A percentile compares a stretch with the other conserved stretches of the same genome.
These are phyloP conservation scores for Thalassia testudinum DNA, from an alignment of 116 monocot species.

Conservation along the genomic window DNA sequence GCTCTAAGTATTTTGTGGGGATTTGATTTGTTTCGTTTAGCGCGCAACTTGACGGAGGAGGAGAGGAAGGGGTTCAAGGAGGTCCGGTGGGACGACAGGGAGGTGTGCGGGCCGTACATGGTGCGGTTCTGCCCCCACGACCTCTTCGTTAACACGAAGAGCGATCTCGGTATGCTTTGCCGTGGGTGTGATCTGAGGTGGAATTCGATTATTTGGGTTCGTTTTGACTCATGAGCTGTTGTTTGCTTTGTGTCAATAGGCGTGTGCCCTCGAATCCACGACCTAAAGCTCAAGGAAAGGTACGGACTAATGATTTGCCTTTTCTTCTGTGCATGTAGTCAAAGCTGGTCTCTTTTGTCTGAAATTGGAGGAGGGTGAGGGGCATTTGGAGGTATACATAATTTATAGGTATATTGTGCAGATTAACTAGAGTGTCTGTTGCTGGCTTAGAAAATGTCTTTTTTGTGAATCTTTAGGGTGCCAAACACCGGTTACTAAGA, in stretches of 20 bases:
- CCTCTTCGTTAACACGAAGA: constrained; percentile 95
- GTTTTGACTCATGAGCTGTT: background rate
- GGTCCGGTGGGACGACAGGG: constrained; percentile 84
- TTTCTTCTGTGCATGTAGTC: too few relatives aligned
- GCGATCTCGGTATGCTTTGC: constrained; percentile 64
- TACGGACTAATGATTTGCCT: too few relatives aligned
- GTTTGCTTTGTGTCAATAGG: constrained; percentile 17
- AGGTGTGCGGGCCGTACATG: constrained; percentile 83
- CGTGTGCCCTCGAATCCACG: constrained; percentile 76
- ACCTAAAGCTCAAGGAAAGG: constrained; percentile 94
- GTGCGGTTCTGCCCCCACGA: constrained; percentile 94
- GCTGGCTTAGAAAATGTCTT: too few relatives aligned
- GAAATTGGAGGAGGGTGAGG: too few relatives aligned
- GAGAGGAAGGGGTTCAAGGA: constrained; percentile 81
- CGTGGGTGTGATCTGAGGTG: background rate
- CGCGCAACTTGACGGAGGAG: constrained; percentile 91
- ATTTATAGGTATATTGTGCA: too few relatives aligned
- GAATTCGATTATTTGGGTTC: background rate
- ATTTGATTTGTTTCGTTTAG: too few relatives aligned
- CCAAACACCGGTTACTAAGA: too few relatives aligned
- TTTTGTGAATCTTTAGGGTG: too few relatives aligned
- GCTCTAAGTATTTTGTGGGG: too few relatives aligned
- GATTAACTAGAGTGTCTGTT: too few relatives aligned
- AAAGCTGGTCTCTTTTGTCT: too few relatives aligned
- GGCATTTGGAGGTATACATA: too few relatives aligned